A percentile compares a stretch with the other conserved stretches of the same genome.
These are phyloP conservation scores for Corrigiola litoralis DNA, from an alignment of 179 eudicot genomes.

Conservation along the genomic window DNA sequence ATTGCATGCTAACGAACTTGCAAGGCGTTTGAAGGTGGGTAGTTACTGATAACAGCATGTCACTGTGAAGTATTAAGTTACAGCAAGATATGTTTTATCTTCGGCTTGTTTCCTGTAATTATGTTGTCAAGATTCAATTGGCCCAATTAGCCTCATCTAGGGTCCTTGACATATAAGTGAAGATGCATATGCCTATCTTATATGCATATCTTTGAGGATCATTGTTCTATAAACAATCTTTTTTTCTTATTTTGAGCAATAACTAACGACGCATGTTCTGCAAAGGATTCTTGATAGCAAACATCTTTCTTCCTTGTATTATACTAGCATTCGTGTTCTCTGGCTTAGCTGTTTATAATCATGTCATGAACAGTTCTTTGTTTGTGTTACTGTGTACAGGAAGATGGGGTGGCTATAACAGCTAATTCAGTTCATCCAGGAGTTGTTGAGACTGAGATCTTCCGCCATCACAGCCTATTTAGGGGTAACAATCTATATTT, in stretches of 20 bases:
- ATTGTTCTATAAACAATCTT: no score
- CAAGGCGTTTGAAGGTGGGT: conserved; percentile 44
- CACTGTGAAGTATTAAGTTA: no score
- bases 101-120: background rate
- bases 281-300: no score
- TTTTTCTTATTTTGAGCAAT: no score
- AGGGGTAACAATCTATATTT: conserved; percentile 29
- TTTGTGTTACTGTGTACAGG: conserved; percentile 28
- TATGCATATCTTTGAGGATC: no score
- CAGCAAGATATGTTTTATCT: no score
- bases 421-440: conserved; percentile 75
- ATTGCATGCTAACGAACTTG: conserved; percentile 51
- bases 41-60: background rate
- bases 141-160: background rate
- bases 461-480: conserved; percentile 44
- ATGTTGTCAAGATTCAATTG: background rate
- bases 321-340: no score
- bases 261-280: no score
- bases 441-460: conserved; percentile 49
- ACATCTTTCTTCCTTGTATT: no score
- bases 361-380: background rate
- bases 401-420: conserved; percentile 52
- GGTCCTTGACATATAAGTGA: no score
- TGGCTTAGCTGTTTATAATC: background rate
- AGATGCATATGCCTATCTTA: no score